Conservation (phyloP, 306 rosid genomes). For the Sicyos baderoa region DNA sequence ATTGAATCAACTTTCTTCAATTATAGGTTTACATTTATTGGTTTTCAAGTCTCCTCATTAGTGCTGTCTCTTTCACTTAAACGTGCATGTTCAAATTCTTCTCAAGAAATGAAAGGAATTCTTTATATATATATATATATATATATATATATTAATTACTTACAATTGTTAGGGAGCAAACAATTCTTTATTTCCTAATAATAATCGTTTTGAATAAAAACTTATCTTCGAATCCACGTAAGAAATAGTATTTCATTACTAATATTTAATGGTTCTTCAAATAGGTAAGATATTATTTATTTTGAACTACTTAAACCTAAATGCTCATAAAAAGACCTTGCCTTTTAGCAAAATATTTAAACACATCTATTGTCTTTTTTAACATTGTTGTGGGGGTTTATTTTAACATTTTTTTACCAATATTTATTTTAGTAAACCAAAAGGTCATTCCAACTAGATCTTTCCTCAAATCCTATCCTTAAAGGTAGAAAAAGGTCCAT, state of each 20-base stretch:
- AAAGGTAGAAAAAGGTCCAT: background rate
- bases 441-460: background rate
- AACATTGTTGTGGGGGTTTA: background rate
- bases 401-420: background rate
- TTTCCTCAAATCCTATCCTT: slow-evolving; percentile 10
- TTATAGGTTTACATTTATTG: slow-evolving; percentile 1
- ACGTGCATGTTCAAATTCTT: slow-evolving; percentile 5
- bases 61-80: slow-evolving; percentile 16
- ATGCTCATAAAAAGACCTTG: background rate
- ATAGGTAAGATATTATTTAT: background rate
- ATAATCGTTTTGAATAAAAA: background rate
- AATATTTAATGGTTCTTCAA: background rate
- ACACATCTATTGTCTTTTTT: background rate
- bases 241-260: background rate
- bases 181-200: background rate
- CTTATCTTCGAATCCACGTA: background rate
- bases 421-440: background rate
- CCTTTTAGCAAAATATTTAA: background rate
- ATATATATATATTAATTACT: background rate
- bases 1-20: background rate
- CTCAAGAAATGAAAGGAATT: background rate
- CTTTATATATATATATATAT: no score
- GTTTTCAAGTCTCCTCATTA: slow-evolving; percentile 4
- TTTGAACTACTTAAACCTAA: background rate
- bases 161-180: background rate